Percentiles rank a stretch among this genome's conserved stretches.
Evolutionary conservation across 208 protist genomes (phyloP).

Genomic region (Leishmania mexicana): DNA sequence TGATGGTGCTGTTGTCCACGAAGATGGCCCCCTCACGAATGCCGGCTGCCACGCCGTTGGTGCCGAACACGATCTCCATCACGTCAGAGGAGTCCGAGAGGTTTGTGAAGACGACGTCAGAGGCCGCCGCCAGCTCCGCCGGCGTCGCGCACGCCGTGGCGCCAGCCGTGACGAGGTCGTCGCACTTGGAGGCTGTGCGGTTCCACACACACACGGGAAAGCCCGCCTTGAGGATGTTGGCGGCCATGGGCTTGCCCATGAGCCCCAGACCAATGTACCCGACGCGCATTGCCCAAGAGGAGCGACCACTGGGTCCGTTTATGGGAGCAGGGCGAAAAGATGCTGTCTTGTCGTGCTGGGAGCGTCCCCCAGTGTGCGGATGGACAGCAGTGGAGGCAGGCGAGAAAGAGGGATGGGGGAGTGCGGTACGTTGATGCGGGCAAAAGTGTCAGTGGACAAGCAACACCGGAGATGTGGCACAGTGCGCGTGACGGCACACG

Average conservation of each 20-base stretch:
- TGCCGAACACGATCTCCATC: slow-evolving; percentile 81
- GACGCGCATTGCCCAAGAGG: slow-evolving; percentile 44
- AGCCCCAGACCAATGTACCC: slow-evolving; percentile 94
- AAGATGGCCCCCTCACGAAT: slow-evolving; percentile 79
- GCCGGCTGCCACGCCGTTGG: slow-evolving; percentile 76
- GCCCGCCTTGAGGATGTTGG: slow-evolving; percentile 90
- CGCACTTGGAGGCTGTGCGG: slow-evolving; percentile 82
- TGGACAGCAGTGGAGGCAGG: slow-evolving; percentile 5
- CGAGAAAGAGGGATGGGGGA: not conserved
- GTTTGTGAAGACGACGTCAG: slow-evolving; percentile 94
- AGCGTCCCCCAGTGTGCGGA: not conserved
- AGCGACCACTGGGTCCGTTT: not conserved
- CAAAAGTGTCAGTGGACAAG: not conserved
- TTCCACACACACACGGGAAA: slow-evolving; percentile 89
- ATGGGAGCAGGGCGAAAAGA: slow-evolving; percentile 7
- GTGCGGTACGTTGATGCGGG: not conserved
- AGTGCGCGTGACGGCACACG: not conserved
- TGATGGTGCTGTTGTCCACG: slow-evolving; percentile 96
- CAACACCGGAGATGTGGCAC: not conserved
- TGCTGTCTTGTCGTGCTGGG: slow-evolving; percentile 4
- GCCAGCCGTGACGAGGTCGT: slow-evolving; percentile 75
- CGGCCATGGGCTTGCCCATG: slow-evolving; percentile 94
- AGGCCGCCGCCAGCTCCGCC: slow-evolving; percentile 74
- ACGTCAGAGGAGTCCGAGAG: slow-evolving; percentile 93
- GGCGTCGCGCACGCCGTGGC: slow-evolving; percentile 69